Base-by-base conservation (phyloP, 1,284 basidiomycete genomes). In the Takashimella koratensis region DNA sequence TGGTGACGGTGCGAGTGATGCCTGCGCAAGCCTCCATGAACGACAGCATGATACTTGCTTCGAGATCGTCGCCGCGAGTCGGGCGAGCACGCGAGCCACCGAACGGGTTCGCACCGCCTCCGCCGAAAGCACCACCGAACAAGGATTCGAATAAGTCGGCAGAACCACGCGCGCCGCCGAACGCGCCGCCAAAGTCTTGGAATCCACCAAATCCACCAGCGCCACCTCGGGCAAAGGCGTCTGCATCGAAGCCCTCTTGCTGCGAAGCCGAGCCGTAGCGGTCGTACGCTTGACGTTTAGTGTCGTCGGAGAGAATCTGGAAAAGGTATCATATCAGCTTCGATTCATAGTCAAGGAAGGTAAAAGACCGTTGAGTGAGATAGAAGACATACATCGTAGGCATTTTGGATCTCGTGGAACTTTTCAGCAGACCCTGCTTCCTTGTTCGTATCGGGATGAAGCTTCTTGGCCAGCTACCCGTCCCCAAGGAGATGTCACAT, bases 11-110 rank as follows among this genome's bases (percentile, higher is more conserved):
- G 54, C 86, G 84, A 47, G 80, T 83, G n/a, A 88, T 81, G 52
- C 96, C 96, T 75, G 89, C 91, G 78, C 90, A 93, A 5, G 94
- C 89, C 62, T 98, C 96, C 73, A 92, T 82, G 78, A 99, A 99
- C 45, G 81, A 83, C 58, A 99, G 79, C 51, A 81, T 83, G 64
- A 98, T 71, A 43, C 80, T 81, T 3, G 86, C 81, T 73, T 97
- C 90, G 51, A 98, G 80, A 71, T 98, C 90, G 57, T 86, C 86
- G 47, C 96, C 96, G 52, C 86, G 83, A 11, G 67, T 57, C 30
- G 67, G 71, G 49, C 78, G 79, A 56, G 84, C 82, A 12, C 79
- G 71, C 3, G 57, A 62, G 30, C 67, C 70, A 3, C 76, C 76
- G 43, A 76, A 76, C 12, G 56, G 53, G 20, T 27, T 27, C n/a